These are phyloP conservation scores for Paraphaeosphaeria minitans DNA, from an alignment of 2,329 filamentous ascomycete genomes.

Conservation along the genomic window DNA sequence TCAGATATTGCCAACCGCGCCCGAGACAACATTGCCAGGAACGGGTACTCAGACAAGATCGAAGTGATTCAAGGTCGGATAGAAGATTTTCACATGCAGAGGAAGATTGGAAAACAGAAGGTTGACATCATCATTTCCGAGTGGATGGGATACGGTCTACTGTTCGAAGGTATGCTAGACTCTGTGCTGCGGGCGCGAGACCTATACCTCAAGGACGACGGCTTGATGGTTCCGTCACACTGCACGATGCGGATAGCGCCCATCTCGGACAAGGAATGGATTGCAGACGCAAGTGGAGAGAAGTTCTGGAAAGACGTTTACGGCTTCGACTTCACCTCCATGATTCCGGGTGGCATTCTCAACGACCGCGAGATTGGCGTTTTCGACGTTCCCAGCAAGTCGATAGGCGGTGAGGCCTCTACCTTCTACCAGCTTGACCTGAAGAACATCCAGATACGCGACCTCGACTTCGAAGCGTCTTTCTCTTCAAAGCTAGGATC, in stretches of 20 bases:
- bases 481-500: slow-evolving; percentile 67
- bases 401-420: slow-evolving; percentile 56
- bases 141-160: slow-evolving; percentile 95
- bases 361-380: slow-evolving; percentile 59
- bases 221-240: slow-evolving; percentile 85
- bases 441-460: slow-evolving; percentile 71
- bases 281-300: slow-evolving; percentile 71
- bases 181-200: slow-evolving; percentile 89
- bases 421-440: slow-evolving; percentile 79
- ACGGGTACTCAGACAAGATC: slow-evolving; percentile 74
- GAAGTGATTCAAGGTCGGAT: slow-evolving; percentile 84
- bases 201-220: slow-evolving; percentile 78
- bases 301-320: slow-evolving; percentile 90
- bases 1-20: slow-evolving; percentile 89
- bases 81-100: slow-evolving; percentile 79
- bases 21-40: slow-evolving; percentile 80
- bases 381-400: slow-evolving; percentile 37
- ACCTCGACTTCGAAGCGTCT: slow-evolving; percentile 74
- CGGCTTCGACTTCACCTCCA: slow-evolving; percentile 90
- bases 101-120: slow-evolving; percentile 51
- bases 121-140: slow-evolving; percentile 96
- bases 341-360: slow-evolving; percentile 81
- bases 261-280: slow-evolving; percentile 75
- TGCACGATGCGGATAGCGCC: slow-evolving; percentile 83
- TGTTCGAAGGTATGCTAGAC: slow-evolving; percentile 96